Evolutionary conservation across 2,329 filamentous ascomycete species (phyloP), one percentile per base, ranked within the genome.

Genomic region (Aphanoascus verrucosus): DNA sequence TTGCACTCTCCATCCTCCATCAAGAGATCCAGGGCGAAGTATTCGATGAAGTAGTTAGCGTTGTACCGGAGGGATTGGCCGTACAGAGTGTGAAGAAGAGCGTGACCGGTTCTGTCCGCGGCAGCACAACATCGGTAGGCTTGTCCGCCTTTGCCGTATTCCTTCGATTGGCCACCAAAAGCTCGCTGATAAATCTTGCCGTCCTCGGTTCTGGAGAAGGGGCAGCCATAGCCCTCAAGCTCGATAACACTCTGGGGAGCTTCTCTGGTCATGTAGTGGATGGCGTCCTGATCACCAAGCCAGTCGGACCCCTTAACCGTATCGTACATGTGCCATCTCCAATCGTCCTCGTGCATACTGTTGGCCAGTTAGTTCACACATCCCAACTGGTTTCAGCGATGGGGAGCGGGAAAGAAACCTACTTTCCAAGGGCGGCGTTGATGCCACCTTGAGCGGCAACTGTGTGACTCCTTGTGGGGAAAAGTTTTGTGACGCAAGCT

Each of bases 31-130:
- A 94, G 81, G 64, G 90, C 93, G 71, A 97, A 98, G 80, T 90
- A 97, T 75, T 97, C 93, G 72, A 98, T 96, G 76, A 98, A 97
- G 81, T 96, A 98, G 79, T 96, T 96, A 68, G 91, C 96, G 80
- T 96, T 95, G 80, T 97, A 89, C 68, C 88, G 81, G 57, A 97
- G 82, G 52, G 90, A 96, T 77, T 96, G 91, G 65, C 93, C 93
- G 74, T 97, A 98, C 61, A 98, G 86, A 23, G 93, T 98, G 80
- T 98, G 93, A 50, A 98, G 83, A 62, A 98, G 86, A 65, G 93
- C 93, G 74, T 98, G 93, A 60, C 93, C 93, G 59, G 93, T 97
- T 79, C 91, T 82, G 72, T 98, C 93, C 63, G 91, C 93, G 57
- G 90, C 93, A 71, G 90, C 91, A 71, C 88, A 94, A 80, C 89